These are phyloP conservation scores for Linderina pennispora DNA, from an alignment of 192 early-diverging fungal genomes.

Conservation along the genomic window DNA sequence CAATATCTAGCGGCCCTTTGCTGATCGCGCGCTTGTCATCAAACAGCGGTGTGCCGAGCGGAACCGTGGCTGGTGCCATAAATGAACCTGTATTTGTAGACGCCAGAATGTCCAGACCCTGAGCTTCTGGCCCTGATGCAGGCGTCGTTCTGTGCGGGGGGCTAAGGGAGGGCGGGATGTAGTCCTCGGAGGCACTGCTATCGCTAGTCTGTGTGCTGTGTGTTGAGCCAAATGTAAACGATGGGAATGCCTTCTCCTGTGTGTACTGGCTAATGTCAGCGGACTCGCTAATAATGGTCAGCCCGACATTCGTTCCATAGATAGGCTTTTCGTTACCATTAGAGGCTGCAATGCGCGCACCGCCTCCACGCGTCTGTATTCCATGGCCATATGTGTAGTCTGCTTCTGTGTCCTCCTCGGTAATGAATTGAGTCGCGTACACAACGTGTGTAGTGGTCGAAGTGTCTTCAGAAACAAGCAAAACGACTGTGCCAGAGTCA, in stretches of 20 bases:
- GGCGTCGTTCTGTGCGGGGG: constrained; percentile 4
- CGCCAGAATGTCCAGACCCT: constrained; percentile 9
- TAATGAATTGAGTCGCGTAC: constrained; percentile 22
- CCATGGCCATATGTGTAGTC: constrained; percentile 33
- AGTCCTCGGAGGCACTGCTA: constrained; percentile 8
- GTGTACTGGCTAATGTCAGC: not conserved
- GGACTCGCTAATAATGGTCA: constrained; percentile 20
- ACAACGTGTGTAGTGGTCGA: constrained; percentile 29
- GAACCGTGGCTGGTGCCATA: constrained; percentile 9
- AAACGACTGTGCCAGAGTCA: constrained; percentile 10
- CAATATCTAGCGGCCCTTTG: not conserved
- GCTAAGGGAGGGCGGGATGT: constrained; percentile 17
- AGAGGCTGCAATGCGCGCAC: constrained; percentile 17
- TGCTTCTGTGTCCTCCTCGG: constrained; percentile 19
- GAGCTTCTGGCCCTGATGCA: not conserved
- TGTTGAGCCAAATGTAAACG: constrained; percentile 21
- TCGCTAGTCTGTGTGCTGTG: not conserved
- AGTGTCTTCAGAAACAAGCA: constrained; percentile 38
- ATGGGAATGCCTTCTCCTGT: not conserved
- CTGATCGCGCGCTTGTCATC: not conserved
- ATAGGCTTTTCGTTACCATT: constrained; percentile 24
- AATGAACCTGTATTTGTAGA: not conserved
- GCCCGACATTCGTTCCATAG: constrained; percentile 25
- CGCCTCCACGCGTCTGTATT: constrained; percentile 26
- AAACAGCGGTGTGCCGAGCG: constrained; percentile 35